Conservation (phyloP, 2,329 filamentous ascomycete genomes). For the Xylariomycetidae sp. region DNA sequence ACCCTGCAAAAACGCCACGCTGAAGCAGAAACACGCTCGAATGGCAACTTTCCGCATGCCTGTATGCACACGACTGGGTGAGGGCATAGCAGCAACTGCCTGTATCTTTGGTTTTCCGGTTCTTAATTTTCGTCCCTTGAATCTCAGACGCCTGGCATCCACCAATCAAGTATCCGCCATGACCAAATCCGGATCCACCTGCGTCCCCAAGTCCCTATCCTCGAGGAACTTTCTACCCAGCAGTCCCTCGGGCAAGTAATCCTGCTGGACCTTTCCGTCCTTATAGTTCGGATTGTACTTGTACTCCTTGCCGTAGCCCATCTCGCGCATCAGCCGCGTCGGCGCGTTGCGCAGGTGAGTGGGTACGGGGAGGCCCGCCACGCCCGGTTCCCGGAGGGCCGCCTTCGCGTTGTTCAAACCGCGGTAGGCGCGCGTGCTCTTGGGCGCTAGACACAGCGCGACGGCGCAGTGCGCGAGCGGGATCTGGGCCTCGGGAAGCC, state of each 20-base stretch:
- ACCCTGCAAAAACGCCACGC: no score
- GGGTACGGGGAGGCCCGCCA: slow-evolving; percentile 77
- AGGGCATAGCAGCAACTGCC: no score
- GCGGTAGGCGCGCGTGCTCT: slow-evolving; percentile 83
- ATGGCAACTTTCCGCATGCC: no score
- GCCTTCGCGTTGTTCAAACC: slow-evolving; percentile 75
- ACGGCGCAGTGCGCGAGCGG: slow-evolving; percentile 84
- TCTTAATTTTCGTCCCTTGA: no score
- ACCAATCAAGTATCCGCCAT: no score
- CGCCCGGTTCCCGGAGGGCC: slow-evolving; percentile 75
- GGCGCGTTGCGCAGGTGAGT: slow-evolving; percentile 88
- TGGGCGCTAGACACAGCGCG: slow-evolving; percentile 74
- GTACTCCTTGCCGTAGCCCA: slow-evolving; percentile 87
- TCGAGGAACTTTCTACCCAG: slow-evolving; percentile 71
- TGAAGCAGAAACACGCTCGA: no score
- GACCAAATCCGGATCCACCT: slow-evolving; percentile 66
- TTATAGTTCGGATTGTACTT: slow-evolving; percentile 94
- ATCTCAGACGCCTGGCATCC: no score
- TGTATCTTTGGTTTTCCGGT: no score
- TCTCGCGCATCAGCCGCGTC: slow-evolving; percentile 85
- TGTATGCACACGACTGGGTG: no score
- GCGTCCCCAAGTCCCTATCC: slow-evolving; percentile 71
- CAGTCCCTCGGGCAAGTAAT: slow-evolving; percentile 81
- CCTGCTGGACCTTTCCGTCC: slow-evolving; percentile 76
- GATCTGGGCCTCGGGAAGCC: slow-evolving; percentile 91